phyloP scores from a whole-genome alignment of 23 red algal species.

The Gracilaria caudata region DNA sequence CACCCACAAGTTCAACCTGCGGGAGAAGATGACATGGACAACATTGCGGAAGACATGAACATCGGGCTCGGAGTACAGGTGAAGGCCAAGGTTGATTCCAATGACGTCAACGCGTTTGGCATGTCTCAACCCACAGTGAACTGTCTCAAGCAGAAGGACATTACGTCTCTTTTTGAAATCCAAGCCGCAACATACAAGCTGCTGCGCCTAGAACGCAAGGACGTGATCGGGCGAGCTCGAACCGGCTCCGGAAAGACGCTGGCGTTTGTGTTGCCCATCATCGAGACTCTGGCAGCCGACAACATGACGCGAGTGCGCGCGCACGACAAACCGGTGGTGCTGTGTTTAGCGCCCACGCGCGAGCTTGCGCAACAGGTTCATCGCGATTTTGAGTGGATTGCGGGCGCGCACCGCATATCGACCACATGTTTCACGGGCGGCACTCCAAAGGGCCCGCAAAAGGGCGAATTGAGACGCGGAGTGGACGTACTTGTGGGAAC shows the following conservation, averaged over 20 bases:
- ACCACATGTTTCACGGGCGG: constrained; percentile 74
- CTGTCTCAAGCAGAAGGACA: constrained; percentile 51
- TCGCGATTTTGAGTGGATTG: constrained; percentile 77
- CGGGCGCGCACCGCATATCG: constrained; percentile 40
- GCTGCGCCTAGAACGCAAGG: constrained; percentile 53
- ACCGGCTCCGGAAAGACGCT: constrained; percentile 98
- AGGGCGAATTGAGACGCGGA: constrained; percentile 46
- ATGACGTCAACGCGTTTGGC: constrained; percentile 37
- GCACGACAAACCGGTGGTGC: constrained; percentile 49
- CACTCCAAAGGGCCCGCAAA: constrained; percentile 60
- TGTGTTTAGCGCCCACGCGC: constrained; percentile 81
- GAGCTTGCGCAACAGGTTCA: constrained; percentile 88
- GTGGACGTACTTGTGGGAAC: constrained; percentile 83
- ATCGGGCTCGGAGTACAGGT: constrained; percentile 17
- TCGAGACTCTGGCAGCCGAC: constrained; percentile 74
- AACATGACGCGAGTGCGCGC: constrained; percentile 20
- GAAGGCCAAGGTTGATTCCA: constrained; percentile 8
- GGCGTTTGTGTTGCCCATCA: constrained; percentile 91
- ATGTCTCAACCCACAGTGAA: constrained; percentile 54
- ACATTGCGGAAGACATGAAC: constrained; percentile 64
- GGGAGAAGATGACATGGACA: too few species aligned
- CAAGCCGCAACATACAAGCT: constrained; percentile 83
- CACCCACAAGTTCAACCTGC: not conserved
- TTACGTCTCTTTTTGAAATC: constrained; percentile 79
- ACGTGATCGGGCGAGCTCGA: constrained; percentile 85